Conservation (phyloP, 2,329 filamentous ascomycete genomes). For the Aspergillus bombycis region DNA sequence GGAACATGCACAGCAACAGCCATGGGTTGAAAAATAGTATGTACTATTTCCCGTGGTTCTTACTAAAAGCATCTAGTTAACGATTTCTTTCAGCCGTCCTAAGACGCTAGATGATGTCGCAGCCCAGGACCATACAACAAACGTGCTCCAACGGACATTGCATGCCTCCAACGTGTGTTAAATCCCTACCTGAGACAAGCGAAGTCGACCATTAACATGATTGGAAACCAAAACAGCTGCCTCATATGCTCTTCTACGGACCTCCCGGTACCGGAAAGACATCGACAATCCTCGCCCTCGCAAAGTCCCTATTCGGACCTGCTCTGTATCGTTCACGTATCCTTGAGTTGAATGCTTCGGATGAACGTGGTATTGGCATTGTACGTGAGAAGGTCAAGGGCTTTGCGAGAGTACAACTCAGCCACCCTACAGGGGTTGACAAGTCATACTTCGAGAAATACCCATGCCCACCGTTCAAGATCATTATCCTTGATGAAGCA, state of each 20-base stretch:
- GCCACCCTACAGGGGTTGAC: conserved; percentile 71
- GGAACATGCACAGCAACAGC: conserved; percentile 71
- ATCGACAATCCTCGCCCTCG: conserved; percentile 92
- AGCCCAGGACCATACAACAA: conserved; percentile 95
- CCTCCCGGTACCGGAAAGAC: conserved; percentile 98
- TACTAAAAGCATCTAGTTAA: conserved; percentile 3
- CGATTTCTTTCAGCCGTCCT: conserved; percentile 68
- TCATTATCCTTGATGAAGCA: conserved; percentile 96
- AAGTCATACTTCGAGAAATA: conserved; percentile 70
- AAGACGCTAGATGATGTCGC: conserved; percentile 94
- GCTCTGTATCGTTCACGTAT: conserved; percentile 91
- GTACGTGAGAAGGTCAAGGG: conserved; percentile 98
- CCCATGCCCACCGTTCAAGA: conserved; percentile 97
- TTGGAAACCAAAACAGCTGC: conserved; percentile 60
- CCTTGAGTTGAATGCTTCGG: conserved; percentile 98
- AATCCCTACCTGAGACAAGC: neutral
- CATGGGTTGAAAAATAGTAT: conserved; percentile 99
- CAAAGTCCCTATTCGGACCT: conserved; percentile 95
- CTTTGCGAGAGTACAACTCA: conserved; percentile 93
- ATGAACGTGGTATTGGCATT: conserved; percentile 96
- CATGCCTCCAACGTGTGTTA: conserved; percentile 82
- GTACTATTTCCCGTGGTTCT: conserved; percentile 7
- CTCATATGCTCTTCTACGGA: conserved; percentile 99
- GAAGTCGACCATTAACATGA: neutral
- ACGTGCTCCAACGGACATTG: conserved; percentile 85